These are phyloP conservation scores for Leptographium lundbergii DNA, from an alignment of 2,329 filamentous ascomycete species.

Conservation along the genomic window DNA sequence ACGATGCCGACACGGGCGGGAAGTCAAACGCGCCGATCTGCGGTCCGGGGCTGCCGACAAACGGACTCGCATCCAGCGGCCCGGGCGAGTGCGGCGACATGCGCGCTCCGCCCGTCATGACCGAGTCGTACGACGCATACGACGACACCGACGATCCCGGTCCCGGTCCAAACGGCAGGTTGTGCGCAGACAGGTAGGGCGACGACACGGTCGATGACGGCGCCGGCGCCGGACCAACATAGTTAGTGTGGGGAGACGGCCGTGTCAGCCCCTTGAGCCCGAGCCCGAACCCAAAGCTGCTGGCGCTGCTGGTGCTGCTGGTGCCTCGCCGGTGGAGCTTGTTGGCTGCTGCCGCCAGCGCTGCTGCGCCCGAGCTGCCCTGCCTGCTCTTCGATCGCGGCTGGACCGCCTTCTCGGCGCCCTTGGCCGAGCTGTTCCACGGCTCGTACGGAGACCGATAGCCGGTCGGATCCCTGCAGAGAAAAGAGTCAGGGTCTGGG, in stretches of 20 bases:
- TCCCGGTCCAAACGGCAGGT: slow-evolving; percentile 6
- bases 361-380: slow-evolving; percentile 5
- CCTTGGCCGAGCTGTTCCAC: slow-evolving; percentile 46
- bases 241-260: slow-evolving; percentile 14
- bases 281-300: slow-evolving; percentile 13
- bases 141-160: slow-evolving; percentile 13
- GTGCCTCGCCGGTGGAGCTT: slow-evolving; percentile 11
- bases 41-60: slow-evolving; percentile 12
- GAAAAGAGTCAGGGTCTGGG: slow-evolving; percentile 9
- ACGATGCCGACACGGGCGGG: not conserved
- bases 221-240: slow-evolving; percentile 11
- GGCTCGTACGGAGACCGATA: slow-evolving; percentile 48
- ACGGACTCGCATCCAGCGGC: slow-evolving; percentile 10
- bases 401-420: slow-evolving; percentile 15
- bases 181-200: slow-evolving; percentile 8
- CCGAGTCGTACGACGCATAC: slow-evolving; percentile 12
- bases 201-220: slow-evolving; percentile 13
- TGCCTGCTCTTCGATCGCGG: slow-evolving; percentile 14
- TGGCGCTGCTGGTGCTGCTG: slow-evolving; percentile 11
- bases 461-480: slow-evolving; percentile 34
- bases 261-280: slow-evolving; percentile 13
- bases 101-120: slow-evolving; percentile 8
- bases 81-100: slow-evolving; percentile 13
- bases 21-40: slow-evolving; percentile 12
- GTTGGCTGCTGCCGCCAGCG: slow-evolving; percentile 6